These are phyloP conservation scores for Pyrenophora seminiperda DNA, from an alignment of 2,329 filamentous ascomycete species.

Conservation along the genomic window DNA sequence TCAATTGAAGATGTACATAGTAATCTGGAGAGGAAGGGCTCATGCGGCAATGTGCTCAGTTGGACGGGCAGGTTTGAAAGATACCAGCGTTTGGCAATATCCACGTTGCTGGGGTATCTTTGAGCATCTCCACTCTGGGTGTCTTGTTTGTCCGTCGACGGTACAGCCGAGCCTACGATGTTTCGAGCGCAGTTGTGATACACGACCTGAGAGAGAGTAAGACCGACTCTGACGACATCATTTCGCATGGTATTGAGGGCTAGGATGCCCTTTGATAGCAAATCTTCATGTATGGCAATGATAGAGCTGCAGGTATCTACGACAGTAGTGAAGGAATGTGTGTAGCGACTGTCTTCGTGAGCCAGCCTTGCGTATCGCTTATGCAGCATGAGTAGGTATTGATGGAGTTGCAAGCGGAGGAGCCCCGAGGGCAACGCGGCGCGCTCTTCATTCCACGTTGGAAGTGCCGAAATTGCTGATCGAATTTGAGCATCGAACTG, in stretches of 20 bases:
- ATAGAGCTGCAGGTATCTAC: constrained; percentile 38
- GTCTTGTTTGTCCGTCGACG: constrained; percentile 1
- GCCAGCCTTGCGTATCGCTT: constrained; percentile 40
- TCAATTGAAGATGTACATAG: constrained; percentile 34
- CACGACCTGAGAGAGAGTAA: constrained; percentile 34
- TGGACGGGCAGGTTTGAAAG: constrained; percentile 9
- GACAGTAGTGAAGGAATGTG: constrained; percentile 40
- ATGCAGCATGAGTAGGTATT: constrained; percentile 45
- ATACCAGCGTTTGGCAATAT: neutral
- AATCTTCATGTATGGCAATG: constrained; percentile 28
- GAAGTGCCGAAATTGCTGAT: constrained; percentile 27
- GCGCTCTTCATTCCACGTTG: constrained; percentile 30
- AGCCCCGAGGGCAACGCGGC: constrained; percentile 27
- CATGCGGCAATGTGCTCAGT: constrained; percentile 28
- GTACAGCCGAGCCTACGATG: constrained; percentile 9
- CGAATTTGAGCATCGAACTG: constrained; percentile 41
- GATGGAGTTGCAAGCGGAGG: constrained; percentile 41
- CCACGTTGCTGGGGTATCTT: constrained; percentile 9
- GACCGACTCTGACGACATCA: constrained; percentile 36
- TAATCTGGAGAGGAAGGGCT: constrained; percentile 35
- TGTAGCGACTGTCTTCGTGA: constrained; percentile 31
- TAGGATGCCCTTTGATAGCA: constrained; percentile 28
- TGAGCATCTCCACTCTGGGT: constrained; percentile 11
- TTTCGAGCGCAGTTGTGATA: constrained; percentile 32
- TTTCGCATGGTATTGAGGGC: constrained; percentile 37